A percentile compares a stretch with the other conserved stretches of the same genome.
Evolutionary conservation across 2,329 filamentous ascomycete species (phyloP).

Genomic region (Periglandula ipomoeae): DNA sequence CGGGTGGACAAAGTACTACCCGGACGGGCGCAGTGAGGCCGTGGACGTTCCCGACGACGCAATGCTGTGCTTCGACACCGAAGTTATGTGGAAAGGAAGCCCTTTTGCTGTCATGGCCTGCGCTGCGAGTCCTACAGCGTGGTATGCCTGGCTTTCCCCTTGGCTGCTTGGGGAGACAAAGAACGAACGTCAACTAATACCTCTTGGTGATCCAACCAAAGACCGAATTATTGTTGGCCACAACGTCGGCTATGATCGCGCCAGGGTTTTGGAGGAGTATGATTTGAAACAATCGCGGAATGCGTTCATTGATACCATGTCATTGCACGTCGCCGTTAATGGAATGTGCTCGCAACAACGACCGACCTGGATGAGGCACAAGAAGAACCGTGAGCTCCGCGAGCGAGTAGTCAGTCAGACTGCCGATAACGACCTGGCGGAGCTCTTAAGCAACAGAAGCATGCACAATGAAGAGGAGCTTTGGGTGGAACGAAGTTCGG

Average conservation of each 20-base stretch:
- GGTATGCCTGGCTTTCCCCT: slow-evolving; percentile 97
- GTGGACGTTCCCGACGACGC: slow-evolving; percentile 71
- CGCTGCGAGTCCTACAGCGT: slow-evolving; percentile 77
- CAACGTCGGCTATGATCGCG: slow-evolving; percentile 91
- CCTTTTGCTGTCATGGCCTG: slow-evolving; percentile 96
- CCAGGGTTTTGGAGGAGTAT: slow-evolving; percentile 84
- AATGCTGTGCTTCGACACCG: slow-evolving; percentile 88
- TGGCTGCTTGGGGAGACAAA: slow-evolving; percentile 83
- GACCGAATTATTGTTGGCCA: slow-evolving; percentile 82
- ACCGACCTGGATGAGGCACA: slow-evolving; percentile 95
- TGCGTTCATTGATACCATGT: slow-evolving; percentile 95
- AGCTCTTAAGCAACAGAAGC: slow-evolving; percentile 58
- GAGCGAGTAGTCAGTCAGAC: slow-evolving; percentile 69
- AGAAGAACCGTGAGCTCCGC: slow-evolving; percentile 76
- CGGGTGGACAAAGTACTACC: slow-evolving; percentile 90
- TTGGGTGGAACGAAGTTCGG: slow-evolving; percentile 89
- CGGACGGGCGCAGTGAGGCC: slow-evolving; percentile 59
- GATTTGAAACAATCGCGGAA: slow-evolving; percentile 72
- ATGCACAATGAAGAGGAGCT: slow-evolving; percentile 86
- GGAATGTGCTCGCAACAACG: slow-evolving; percentile 97
- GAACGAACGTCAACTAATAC: slow-evolving; percentile 71
- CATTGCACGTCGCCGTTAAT: slow-evolving; percentile 91
- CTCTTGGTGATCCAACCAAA: slow-evolving; percentile 66
- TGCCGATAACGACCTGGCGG: slow-evolving; percentile 60
- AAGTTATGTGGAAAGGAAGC: slow-evolving; percentile 92